Conservation (phyloP, 1,284 basidiomycete species). For the Sphagnurus paluster region DNA sequence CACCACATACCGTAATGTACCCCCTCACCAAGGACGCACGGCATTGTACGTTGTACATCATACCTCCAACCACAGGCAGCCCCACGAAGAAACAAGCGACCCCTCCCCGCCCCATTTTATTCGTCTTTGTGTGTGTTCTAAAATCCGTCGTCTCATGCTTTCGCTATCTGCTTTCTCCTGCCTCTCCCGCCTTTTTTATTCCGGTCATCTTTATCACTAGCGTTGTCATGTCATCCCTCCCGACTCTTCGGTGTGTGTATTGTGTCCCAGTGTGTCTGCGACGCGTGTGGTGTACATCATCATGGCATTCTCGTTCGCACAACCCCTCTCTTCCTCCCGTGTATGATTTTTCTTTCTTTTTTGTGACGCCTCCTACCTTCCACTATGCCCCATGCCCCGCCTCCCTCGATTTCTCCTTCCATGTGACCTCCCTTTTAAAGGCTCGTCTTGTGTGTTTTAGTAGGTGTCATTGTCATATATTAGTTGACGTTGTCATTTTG, state of each 20-base stretch:
- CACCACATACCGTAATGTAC: conserved; percentile 9
- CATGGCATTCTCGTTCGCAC: conserved; percentile 9
- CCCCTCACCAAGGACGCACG: conserved; percentile 10
- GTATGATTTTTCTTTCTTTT: conserved; percentile 16
- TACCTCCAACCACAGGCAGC: conserved; percentile 1
- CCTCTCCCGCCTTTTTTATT: conserved; percentile 17
- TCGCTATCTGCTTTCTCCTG: conserved; percentile 18
- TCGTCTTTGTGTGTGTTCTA: conserved; percentile 11
- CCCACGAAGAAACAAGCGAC: conserved; percentile 3
- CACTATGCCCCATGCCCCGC: not conserved
- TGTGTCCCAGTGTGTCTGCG: conserved; percentile 16
- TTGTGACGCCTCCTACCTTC: conserved; percentile 7
- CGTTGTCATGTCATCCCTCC: conserved; percentile 11
- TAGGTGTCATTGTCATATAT: conserved; percentile 9
- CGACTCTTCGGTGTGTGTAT: conserved; percentile 10
- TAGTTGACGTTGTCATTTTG: conserved; percentile 5
- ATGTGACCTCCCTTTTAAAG: not conserved
- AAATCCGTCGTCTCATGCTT: conserved; percentile 20
- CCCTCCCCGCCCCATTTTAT: conserved; percentile 10
- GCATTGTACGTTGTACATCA: conserved; percentile 8
- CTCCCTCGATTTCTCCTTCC: not conserved
- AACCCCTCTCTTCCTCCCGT: conserved; percentile 10
- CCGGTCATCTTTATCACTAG: conserved; percentile 7
- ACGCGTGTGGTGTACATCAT: conserved; percentile 15
- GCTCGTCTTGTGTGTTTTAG: conserved; percentile 11